Evolutionary conservation across 257 asterid species (phyloP).

Genomic region (Scutellaria minor): DNA sequence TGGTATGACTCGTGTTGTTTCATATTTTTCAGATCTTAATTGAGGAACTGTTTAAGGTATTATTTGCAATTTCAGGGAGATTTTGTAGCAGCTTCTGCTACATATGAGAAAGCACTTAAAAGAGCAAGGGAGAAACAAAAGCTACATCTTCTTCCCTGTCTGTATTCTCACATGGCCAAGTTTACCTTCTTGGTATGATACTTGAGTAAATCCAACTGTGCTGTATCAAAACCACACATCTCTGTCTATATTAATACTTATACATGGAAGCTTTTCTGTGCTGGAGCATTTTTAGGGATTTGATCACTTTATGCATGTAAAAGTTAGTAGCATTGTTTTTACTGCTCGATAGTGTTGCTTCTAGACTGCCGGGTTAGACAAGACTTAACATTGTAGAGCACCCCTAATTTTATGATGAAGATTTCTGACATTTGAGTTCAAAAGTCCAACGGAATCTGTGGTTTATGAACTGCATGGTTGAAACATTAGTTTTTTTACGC

Average conservation of each 20-base stretch:
- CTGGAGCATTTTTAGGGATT: not conserved
- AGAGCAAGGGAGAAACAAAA: slow-evolving; percentile 60
- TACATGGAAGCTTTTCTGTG: not conserved
- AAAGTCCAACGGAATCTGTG: not conserved
- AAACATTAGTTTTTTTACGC: no score
- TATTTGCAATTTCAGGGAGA: slow-evolving; percentile 72
- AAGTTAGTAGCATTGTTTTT: not conserved
- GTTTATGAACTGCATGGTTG: not conserved
- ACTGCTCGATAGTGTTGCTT: not conserved
- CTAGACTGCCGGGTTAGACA: not conserved
- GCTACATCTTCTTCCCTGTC: slow-evolving; percentile 57
- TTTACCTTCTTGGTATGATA: slow-evolving; percentile 71
- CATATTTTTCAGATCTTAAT: slow-evolving; percentile 30
- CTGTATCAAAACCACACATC: not conserved
- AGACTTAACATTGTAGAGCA: not conserved
- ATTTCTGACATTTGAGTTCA: slow-evolving; percentile 8
- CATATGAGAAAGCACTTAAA: slow-evolving; percentile 65
- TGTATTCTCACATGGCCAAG: slow-evolving; percentile 61
- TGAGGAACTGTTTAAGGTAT: slow-evolving; percentile 31
- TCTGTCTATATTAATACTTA: not conserved
- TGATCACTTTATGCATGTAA: not conserved
- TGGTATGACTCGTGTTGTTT: slow-evolving; percentile 52
- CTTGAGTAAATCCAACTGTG: slow-evolving; percentile 21
- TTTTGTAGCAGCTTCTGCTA: slow-evolving; percentile 62
- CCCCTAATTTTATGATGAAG: not conserved